Evolutionary conservation across 306 rosid species (phyloP).

Genomic region (Pterocarpus macrocarpus): DNA sequence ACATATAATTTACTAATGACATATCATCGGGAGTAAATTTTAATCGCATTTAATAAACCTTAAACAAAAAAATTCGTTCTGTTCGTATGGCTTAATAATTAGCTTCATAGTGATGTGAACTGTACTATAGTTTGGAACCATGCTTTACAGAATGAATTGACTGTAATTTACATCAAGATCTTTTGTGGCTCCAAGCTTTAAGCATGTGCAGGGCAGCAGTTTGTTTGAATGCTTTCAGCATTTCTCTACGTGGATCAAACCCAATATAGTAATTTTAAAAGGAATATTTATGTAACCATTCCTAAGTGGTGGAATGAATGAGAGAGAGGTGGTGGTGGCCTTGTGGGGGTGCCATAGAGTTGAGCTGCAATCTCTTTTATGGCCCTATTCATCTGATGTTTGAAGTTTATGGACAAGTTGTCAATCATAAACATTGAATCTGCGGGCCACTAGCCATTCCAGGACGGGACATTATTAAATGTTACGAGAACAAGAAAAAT

Average conservation of each 20-base stretch:
- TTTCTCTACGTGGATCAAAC: conserved; percentile 47
- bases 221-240: conserved; percentile 21
- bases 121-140: conserved; percentile 17
- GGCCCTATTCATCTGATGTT: conserved; percentile 62
- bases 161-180: conserved; percentile 26
- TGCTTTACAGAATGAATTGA: conserved; percentile 48
- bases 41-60: not conserved
- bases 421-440: conserved; percentile 51
- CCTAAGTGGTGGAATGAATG: not conserved
- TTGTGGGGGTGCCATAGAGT: conserved; percentile 34
- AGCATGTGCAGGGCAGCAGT: conserved; percentile 65
- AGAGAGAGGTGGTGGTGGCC: conserved; percentile 32
- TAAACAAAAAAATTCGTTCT: not conserved
- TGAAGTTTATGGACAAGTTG: conserved; percentile 51
- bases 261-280: conserved; percentile 49
- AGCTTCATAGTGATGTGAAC: conserved; percentile 39
- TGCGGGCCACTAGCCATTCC: conserved; percentile 46
- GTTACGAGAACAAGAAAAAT: too few relatives aligned
- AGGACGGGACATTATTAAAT: too few relatives aligned
- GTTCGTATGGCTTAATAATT: conserved; percentile 30
- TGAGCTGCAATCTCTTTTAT: conserved; percentile 43
- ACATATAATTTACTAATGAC: too few relatives aligned
- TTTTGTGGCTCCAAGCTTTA: conserved; percentile 47
- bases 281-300: conserved; percentile 41
- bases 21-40: not conserved